Conservation (phyloP, 1,284 basidiomycete species). For the Tylopilus orsonianus region DNA sequence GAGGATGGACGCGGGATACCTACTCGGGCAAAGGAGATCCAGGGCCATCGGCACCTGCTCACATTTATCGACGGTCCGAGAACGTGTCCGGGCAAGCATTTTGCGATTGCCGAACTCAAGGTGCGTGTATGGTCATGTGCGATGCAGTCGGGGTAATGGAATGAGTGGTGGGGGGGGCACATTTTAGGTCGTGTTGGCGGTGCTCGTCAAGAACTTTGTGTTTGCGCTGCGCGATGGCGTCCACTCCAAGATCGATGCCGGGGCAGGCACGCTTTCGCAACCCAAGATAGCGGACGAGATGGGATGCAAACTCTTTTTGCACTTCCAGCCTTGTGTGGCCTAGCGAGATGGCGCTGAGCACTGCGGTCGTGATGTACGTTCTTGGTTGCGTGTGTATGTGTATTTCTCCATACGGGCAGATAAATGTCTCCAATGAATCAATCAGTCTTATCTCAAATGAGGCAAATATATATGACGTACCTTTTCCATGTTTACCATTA, state of each 20-base stretch:
- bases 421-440: constrained; percentile 3
- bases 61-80: too few relatives aligned
- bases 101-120: constrained; percentile 49
- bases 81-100: constrained; percentile 43
- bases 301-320: constrained; percentile 16
- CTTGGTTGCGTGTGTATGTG: too few relatives aligned
- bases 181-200: constrained; percentile 12
- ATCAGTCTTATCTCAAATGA: background rate
- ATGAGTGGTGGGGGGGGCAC: too few relatives aligned
- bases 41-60: constrained; percentile 37
- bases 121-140: constrained; percentile 26
- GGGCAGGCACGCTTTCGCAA: too few relatives aligned
- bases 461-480: background rate
- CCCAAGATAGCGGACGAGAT: constrained; percentile 21
- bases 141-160: too few relatives aligned
- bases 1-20: too few relatives aligned
- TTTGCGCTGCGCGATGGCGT: too few relatives aligned
- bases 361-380: too few relatives aligned
- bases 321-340: too few relatives aligned
- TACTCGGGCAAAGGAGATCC: too few relatives aligned
- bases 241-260: too few relatives aligned
- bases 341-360: too few relatives aligned
- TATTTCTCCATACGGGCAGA: constrained; percentile 6
- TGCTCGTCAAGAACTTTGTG: constrained; percentile 18
- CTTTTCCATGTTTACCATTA: background rate